These are phyloP conservation scores for Suillus hirtellus DNA, from an alignment of 768 basidiomycete species.

Conservation along the genomic window DNA sequence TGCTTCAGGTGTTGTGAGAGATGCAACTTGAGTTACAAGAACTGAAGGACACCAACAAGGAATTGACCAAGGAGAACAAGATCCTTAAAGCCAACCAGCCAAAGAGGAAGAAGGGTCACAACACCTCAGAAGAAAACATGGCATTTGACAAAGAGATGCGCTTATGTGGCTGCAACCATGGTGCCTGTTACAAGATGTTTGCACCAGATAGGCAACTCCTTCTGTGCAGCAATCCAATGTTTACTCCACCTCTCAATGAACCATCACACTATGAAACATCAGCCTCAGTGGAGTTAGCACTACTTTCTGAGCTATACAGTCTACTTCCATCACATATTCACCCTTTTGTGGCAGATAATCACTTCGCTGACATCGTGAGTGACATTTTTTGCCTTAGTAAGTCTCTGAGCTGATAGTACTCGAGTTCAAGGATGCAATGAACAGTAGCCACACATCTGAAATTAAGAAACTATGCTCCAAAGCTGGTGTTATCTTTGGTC, in stretches of 20 bases:
- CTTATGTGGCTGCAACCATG: background rate
- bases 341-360: too few species aligned
- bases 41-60: slow-evolving; percentile 1
- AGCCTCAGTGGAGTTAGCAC: too few species aligned
- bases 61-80: slow-evolving; percentile 9
- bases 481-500: slow-evolving; percentile 1
- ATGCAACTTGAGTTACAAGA: background rate
- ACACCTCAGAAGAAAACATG: background rate
- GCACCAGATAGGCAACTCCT: slow-evolving; percentile 3
- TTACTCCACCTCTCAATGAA: background rate
- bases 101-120: slow-evolving; percentile 3
- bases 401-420: too few species aligned
- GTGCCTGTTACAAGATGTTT: slow-evolving; percentile 4
- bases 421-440: background rate
- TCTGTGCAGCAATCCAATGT: background rate
- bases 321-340: too few species aligned
- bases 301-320: background rate
- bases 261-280: too few species aligned
- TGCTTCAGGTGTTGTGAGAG: background rate
- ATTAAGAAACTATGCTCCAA: slow-evolving; percentile 2
- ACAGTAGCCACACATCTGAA: background rate
- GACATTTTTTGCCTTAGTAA: too few species aligned
- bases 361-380: too few species aligned
- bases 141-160: slow-evolving; percentile 1
- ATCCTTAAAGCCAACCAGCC: slow-evolving; percentile 8